Percentiles rank a stretch among this genome's conserved stretches.
Conservation (phyloP, 345 rosid genomes). For the Lumnitzera littorea region DNA sequence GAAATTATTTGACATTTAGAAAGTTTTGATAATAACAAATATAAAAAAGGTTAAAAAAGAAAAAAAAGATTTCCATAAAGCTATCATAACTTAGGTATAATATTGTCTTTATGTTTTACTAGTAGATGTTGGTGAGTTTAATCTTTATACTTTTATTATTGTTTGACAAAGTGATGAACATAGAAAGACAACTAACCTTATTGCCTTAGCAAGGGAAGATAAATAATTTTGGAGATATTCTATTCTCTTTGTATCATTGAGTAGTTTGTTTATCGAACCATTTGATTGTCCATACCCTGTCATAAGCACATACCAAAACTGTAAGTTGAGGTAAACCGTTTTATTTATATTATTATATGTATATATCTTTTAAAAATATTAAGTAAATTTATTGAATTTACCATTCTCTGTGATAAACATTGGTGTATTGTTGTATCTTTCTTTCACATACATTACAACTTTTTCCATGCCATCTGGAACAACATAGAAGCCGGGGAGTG, state of each 20-base stretch:
- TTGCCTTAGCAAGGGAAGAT: not conserved
- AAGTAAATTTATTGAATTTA: not conserved
- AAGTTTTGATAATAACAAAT: not conserved
- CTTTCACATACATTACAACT: slow-evolving; percentile 9
- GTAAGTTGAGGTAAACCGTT: too few species aligned
- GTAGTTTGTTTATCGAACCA: not conserved
- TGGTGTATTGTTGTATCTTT: slow-evolving; percentile 16
- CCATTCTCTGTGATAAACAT: slow-evolving; percentile 17
- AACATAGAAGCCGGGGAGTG: not conserved
- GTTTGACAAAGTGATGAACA: not conserved
- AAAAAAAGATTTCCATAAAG: too few species aligned
- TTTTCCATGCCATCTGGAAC: slow-evolving; percentile 9
- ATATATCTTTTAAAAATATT: too few species aligned
- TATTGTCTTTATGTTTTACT: too few species aligned
- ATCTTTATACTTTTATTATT: not conserved
- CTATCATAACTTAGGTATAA: too few species aligned
- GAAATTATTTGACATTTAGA: not conserved
- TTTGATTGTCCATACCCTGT: slow-evolving; percentile 11
- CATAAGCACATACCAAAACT: not conserved
- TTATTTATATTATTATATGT: too few species aligned
- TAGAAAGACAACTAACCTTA: slow-evolving; percentile 6
- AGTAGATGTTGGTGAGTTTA: not conserved
- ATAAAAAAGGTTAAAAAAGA: not conserved
- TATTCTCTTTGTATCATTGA: slow-evolving; percentile 7
- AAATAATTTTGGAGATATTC: slow-evolving; percentile 4